Percentiles rank a stretch among this genome's conserved stretches.
phyloP scores from a whole-genome alignment of 2,329 filamentous ascomycete genomes.

The Colletotrichum sp. region DNA sequence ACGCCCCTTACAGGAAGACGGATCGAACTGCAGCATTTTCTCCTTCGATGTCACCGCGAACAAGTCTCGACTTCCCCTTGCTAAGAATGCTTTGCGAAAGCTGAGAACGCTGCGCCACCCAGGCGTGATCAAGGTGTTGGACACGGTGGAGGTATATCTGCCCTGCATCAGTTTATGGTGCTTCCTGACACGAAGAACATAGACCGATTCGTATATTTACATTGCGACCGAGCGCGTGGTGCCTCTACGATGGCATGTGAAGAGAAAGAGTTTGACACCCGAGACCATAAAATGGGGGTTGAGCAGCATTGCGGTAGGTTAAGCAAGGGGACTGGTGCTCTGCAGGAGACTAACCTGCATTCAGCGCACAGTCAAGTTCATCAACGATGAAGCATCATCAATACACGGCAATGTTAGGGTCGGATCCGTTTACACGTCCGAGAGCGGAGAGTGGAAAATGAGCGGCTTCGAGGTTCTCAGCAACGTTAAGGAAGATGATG shows the following conservation, averaged over 20 bases:
- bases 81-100: constrained; percentile 93
- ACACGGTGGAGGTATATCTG: constrained; percentile 80
- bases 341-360: background rate
- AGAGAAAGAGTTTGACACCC: constrained; percentile 82
- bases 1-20: constrained; percentile 73
- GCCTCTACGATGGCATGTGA: constrained; percentile 88
- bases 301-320: constrained; percentile 76
- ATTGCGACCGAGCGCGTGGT: constrained; percentile 91
- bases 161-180: constrained; percentile 17
- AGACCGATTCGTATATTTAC: constrained; percentile 95
- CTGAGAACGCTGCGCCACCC: constrained; percentile 91
- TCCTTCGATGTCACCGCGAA: constrained; percentile 89
- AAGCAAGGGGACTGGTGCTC: background rate
- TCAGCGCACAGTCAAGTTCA: constrained; percentile 90
- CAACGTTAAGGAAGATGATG: constrained; percentile 94
- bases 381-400: constrained; percentile 90
- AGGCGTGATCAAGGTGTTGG: constrained; percentile 90
- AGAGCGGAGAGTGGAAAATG: constrained; percentile 97
- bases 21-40: constrained; percentile 94
- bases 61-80: constrained; percentile 80
- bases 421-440: constrained; percentile 88
- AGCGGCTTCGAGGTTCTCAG: constrained; percentile 93
- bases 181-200: constrained; percentile 7
- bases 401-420: constrained; percentile 88
- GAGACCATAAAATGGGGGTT: constrained; percentile 98